These are phyloP conservation scores for Pestalotiopsis sp. DNA, from an alignment of 2,329 filamentous ascomycete species.

Conservation along the genomic window DNA sequence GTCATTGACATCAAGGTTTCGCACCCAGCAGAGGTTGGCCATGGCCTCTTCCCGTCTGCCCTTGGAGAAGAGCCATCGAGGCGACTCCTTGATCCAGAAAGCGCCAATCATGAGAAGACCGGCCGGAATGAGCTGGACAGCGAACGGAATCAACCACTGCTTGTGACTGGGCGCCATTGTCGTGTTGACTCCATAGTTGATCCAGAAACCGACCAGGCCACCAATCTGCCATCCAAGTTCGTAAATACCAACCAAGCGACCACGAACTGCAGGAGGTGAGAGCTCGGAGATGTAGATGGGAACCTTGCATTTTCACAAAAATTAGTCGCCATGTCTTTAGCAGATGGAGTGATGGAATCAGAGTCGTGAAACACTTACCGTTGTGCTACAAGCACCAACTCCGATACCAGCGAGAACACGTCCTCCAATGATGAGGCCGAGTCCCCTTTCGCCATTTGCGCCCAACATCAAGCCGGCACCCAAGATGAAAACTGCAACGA, in stretches of 20 bases:
- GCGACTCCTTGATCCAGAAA: constrained; percentile 66
- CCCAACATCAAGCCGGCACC: constrained; percentile 76
- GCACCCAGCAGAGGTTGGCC: constrained; percentile 65
- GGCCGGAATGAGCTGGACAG: constrained; percentile 68
- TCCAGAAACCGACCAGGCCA: constrained; percentile 66
- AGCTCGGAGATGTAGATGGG: constrained; percentile 62
- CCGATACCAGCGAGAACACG: constrained; percentile 66
- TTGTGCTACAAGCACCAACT: constrained; percentile 64
- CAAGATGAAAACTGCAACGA: constrained; percentile 65
- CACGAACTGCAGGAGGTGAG: constrained; percentile 64
- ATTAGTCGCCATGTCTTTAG: neutral
- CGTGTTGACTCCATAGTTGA: constrained; percentile 64
- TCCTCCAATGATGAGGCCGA: constrained; percentile 66
- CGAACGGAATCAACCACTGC: constrained; percentile 69
- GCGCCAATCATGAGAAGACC: constrained; percentile 62
- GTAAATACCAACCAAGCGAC: constrained; percentile 67
- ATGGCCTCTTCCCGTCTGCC: constrained; percentile 62
- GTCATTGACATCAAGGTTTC: constrained; percentile 57
- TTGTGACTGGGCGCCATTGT: constrained; percentile 46
- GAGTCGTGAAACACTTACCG: neutral
- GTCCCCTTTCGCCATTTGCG: constrained; percentile 60
- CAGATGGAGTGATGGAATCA: neutral
- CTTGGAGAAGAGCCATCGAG: constrained; percentile 70
- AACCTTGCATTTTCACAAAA: neutral
- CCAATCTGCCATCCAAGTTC: constrained; percentile 69